Evolutionary conservation across 1,284 basidiomycete species (phyloP), one percentile per base, ranked within the genome.

Genomic region (Puccinia horiana): DNA sequence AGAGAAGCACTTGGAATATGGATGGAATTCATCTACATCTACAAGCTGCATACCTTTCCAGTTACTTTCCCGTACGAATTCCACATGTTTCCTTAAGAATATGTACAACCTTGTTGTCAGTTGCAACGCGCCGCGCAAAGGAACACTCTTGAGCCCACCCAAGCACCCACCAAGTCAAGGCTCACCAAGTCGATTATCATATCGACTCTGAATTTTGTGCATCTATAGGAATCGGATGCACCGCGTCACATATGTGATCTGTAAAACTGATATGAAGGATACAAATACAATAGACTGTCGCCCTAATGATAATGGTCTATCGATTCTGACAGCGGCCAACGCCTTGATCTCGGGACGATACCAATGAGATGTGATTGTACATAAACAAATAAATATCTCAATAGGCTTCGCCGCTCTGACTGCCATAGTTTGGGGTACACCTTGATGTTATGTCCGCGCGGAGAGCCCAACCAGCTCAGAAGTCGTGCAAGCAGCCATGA

Each of bases 281-380:
- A 35, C 47, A 49, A 35, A 72, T 65, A 65, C 40, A 65, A 35
- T 67, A 14, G 61, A 67, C 1, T 65, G 35, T 37, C 20, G 63
- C 63, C 44, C 69, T 72, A 29, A 49, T 35, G 18, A 52, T 72
- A 49, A 44, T 72, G 44, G 44, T 72, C n/a, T 40, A 72, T 49
- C 69, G 44, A 72, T 72, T 44, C 49, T 72, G 69, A 72, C 69
- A 72, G 69, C 69, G 47, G 69, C 69, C 18, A 70, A 70, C 69
- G 32, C 69, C 69, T 40, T 72, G 69, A 72, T 72, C 69, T 72
- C 44, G 69, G 69, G 42, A 26, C 29, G 42, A 47, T 52, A 72
- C 42, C 47, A 42, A 23, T 72, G 23, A 65, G 37, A 54, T 54
- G 63, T 65, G 63, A 40, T 40, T 65, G 18, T n/a, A 42, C 35